Evolutionary conservation across 139 green algal genomes (phyloP).

Genomic region (Chlorella sp.): DNA sequence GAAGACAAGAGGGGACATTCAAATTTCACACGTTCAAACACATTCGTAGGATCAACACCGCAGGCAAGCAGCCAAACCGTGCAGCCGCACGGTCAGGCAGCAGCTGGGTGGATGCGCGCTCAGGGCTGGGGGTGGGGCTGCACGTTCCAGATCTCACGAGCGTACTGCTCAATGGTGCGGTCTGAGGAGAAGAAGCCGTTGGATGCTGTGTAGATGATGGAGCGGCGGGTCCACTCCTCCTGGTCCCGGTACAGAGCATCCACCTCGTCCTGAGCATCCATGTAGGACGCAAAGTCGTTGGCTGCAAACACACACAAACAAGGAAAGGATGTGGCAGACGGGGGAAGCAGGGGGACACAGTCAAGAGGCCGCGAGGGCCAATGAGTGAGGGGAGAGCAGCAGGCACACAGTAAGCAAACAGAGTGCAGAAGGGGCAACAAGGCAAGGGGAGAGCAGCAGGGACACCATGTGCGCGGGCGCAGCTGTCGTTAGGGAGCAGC

Average conservation of each 20-base stretch:
- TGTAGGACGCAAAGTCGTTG: slow-evolving; percentile 95
- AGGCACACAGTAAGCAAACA: slow-evolving; percentile 78
- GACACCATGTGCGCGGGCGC: too few relatives aligned
- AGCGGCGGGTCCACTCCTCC: slow-evolving; percentile 76
- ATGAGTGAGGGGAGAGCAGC: too few relatives aligned
- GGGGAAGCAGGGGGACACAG: too few relatives aligned
- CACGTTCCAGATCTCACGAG: slow-evolving; percentile 86
- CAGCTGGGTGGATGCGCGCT: background rate
- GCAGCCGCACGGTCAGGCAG: too few relatives aligned
- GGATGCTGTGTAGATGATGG: slow-evolving; percentile 80
- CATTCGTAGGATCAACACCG: too few relatives aligned
- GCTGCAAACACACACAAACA: background rate
- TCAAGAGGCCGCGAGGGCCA: too few relatives aligned
- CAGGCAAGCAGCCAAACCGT: too few relatives aligned
- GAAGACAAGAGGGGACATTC: too few relatives aligned
- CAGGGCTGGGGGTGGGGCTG: slow-evolving; percentile 56
- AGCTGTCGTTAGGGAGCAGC: too few relatives aligned
- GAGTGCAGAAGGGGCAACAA: background rate
- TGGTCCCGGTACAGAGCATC: slow-evolving; percentile 76
- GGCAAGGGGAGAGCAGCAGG: too few relatives aligned
- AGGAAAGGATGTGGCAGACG: too few relatives aligned
- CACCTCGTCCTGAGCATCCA: slow-evolving; percentile 87
- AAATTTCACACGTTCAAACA: too few relatives aligned
- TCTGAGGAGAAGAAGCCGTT: slow-evolving; percentile 83
- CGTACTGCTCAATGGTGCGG: slow-evolving; percentile 83